Evolutionary conservation across 2,329 filamentous ascomycete species (phyloP), one percentile per base, ranked within the genome.

Genomic region (Fusarium coicis): DNA sequence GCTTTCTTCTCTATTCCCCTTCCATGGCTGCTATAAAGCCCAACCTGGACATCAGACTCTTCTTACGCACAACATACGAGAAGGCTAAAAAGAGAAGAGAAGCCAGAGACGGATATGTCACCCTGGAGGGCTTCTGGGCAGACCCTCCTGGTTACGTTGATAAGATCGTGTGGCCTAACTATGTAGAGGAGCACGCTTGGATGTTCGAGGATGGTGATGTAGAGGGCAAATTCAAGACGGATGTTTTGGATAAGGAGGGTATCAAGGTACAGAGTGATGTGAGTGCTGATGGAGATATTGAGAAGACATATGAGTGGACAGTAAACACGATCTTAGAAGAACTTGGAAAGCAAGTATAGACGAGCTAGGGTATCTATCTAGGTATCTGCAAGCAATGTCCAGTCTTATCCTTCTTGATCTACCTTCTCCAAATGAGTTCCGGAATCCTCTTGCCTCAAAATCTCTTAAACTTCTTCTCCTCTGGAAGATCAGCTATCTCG

Each of bases 81-180:
- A 88, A 83, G 44, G 92, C 92, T 7, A 93, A 92, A 77, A 83
- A 85, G 39, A 86, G 93, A 30, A 85, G 93, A 36, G 90, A 93
- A 78, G 90, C 90, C 0, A 85, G 93, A 60, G 90, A 88, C 74
- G 93, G 93, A 16, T 96, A 96, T 80, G 93, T 94, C 36, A 96
- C 93, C 7, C 82, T 93, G 10, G 91, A 98, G 78, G 96, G 95
- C 34, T 99, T 98, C 84, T 99, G 96, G 96, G 88, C 91, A 63
- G 96, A 99, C 81, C 96, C 96, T 0, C 94, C 94, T 0, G 95
- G 94, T 0, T 99, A 98, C 80, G 95, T 98, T 42, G 95, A 98
- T 80, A 89, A 93, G 80, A 89, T 99, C 61, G 96, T 99, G 9
- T 99, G 96, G 96, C 96, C 96, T 7, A 96, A 97, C 77, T 98